Conservation (phyloP, 179 eudicot genomes). For the Carnegiea gigantea region DNA sequence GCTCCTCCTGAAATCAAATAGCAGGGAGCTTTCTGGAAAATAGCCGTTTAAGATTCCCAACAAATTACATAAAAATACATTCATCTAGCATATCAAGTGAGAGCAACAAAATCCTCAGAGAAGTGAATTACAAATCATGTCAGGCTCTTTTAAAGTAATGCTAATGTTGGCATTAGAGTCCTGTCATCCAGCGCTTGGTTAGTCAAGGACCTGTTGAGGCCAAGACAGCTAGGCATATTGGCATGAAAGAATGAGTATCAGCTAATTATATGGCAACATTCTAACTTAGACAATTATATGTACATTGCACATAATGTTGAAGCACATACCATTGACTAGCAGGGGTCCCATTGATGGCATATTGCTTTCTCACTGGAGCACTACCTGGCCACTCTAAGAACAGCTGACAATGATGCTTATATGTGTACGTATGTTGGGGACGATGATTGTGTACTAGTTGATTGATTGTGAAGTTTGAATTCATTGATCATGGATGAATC, state of each 20-base stretch:
- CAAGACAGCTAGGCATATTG: not conserved
- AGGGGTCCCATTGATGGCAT: not conserved
- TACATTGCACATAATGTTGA: not conserved
- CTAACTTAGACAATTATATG: not conserved
- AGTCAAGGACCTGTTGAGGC: not conserved
- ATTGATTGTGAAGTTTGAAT: not conserved
- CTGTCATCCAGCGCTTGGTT: not conserved
- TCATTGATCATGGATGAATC: not conserved
- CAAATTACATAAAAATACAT: not conserved
- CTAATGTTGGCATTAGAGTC: not conserved
- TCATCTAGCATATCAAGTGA: not conserved
- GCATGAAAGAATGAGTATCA: not conserved
- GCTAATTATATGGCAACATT: not conserved
- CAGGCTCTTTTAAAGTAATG: not conserved
- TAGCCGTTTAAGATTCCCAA: not conserved
- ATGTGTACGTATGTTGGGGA: not conserved
- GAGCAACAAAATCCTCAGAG: not conserved
- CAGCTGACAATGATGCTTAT: not conserved
- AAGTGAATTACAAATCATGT: not conserved
- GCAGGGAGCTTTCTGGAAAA: not conserved
- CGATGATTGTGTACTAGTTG: not conserved
- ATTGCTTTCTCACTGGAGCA: not conserved
- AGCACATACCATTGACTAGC: not conserved
- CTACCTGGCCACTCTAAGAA: not conserved
- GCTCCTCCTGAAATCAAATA: conserved; percentile 4